phyloP scores from a whole-genome alignment of 441 rosid genomes.

The Melastoma candidum region DNA sequence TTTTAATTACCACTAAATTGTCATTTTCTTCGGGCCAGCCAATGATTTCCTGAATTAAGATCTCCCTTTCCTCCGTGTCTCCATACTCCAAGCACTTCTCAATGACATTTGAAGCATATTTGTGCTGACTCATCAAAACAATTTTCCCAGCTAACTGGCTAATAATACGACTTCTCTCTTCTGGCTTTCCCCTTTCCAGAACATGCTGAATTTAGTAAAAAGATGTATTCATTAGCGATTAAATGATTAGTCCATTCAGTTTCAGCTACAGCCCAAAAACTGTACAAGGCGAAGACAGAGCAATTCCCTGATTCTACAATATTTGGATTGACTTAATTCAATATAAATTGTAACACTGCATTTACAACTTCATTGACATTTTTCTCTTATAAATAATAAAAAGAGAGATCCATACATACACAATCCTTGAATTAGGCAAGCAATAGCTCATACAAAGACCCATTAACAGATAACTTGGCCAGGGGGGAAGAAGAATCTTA shows the following conservation, averaged over 20 bases:
- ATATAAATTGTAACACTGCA: no score
- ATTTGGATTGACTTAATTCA: no score
- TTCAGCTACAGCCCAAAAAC: no score
- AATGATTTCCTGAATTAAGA: slow-evolving; percentile 18
- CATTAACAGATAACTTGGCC: background rate
- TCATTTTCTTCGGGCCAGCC: slow-evolving; percentile 20
- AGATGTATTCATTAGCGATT: background rate
- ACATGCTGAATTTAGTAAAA: slow-evolving; percentile 18
- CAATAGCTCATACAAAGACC: background rate
- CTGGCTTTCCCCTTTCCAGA: slow-evolving; percentile 20
- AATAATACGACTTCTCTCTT: slow-evolving; percentile 19
- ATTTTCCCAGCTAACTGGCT: slow-evolving; percentile 18
- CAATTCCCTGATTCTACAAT: no score
- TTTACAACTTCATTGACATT: background rate
- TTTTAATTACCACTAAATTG: slow-evolving; percentile 19
- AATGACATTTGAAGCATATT: slow-evolving; percentile 22
- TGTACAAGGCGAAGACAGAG: no score
- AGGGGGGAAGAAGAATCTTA: slow-evolving; percentile 15
- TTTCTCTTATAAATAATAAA: background rate
- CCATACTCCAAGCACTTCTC: slow-evolving; percentile 24
- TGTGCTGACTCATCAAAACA: slow-evolving; percentile 23
- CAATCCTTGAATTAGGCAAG: background rate
- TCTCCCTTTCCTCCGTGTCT: slow-evolving; percentile 16
- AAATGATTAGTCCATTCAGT: no score
- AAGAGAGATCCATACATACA: background rate